Evolutionary conservation across 768 basidiomycete species (phyloP).

Genomic region (Mycena olivaceomarginata): DNA sequence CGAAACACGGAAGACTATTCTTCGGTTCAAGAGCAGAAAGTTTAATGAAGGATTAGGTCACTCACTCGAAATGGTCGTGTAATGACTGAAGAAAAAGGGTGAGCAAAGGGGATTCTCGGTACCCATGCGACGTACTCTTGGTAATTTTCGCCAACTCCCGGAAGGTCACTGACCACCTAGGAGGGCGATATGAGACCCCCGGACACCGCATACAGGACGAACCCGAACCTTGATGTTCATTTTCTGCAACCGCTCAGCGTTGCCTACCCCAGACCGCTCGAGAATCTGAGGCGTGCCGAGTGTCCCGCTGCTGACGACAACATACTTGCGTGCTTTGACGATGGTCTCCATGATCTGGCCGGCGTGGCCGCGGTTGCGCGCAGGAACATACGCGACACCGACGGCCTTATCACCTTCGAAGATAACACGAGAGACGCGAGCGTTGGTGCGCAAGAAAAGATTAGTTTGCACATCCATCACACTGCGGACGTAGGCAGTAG

Average conservation of each 20-base stretch:
- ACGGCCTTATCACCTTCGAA: conserved; percentile 85
- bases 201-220: too few species aligned
- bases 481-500: conserved; percentile 52
- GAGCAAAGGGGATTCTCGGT: too few species aligned
- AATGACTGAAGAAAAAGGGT: conserved; percentile 60
- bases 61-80: conserved; percentile 79
- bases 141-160: conserved; percentile 84
- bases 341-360: conserved; percentile 76
- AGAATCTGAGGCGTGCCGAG: conserved; percentile 85
- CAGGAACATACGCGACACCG: conserved; percentile 81
- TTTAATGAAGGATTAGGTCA: not conserved
- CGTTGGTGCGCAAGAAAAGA: conserved; percentile 79
- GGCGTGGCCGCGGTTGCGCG: conserved; percentile 74
- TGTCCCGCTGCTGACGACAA: conserved; percentile 80
- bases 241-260: conserved; percentile 71
- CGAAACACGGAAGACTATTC: conserved; percentile 78
- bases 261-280: conserved; percentile 83
- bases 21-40: conserved; percentile 19
- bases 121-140: conserved; percentile 63
- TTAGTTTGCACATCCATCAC: conserved; percentile 71
- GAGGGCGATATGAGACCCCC: too few species aligned
- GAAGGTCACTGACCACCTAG: conserved; percentile 73
- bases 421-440: conserved; percentile 81
- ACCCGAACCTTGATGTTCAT: conserved; percentile 69
- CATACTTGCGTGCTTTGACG: conserved; percentile 79